Evolutionary conservation across 139 green algal species (phyloP).

Genomic region (Ettlia oleoabundans): DNA sequence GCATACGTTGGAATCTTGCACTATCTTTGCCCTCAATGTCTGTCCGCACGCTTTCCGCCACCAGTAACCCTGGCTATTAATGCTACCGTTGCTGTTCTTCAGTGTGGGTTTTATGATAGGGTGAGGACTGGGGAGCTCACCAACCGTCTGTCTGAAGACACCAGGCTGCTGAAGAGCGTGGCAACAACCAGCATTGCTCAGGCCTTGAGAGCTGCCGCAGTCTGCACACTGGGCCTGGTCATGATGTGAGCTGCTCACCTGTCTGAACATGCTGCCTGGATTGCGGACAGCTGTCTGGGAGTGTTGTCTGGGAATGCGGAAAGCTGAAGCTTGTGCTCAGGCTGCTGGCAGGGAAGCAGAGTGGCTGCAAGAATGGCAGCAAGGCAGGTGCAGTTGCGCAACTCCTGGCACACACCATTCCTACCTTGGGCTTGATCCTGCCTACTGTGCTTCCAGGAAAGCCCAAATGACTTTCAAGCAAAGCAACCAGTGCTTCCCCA

Average conservation of each 20-base stretch:
- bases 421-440: too few relatives aligned
- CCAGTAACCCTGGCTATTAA: neutral
- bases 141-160: conserved; percentile 64
- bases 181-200: conserved; percentile 58
- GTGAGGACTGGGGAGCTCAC: conserved; percentile 62
- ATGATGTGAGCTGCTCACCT: conserved; percentile 43
- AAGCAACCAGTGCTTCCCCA: neutral
- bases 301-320: too few relatives aligned
- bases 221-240: conserved; percentile 45
- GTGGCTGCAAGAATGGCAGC: too few relatives aligned
- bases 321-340: neutral
- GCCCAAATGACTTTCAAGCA: neutral
- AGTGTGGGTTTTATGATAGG: conserved; percentile 56
- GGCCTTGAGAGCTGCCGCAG: conserved; percentile 42
- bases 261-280: too few relatives aligned
- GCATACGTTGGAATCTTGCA: too few relatives aligned
- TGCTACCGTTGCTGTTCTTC: conserved; percentile 11
- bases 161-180: conserved; percentile 50
- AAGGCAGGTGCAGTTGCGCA: too few relatives aligned
- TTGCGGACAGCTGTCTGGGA: too few relatives aligned
- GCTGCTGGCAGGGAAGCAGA: too few relatives aligned
- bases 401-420: too few relatives aligned
- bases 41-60: neutral
- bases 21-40: too few relatives aligned
- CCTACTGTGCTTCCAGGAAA: too few relatives aligned